Conservation (phyloP, 345 rosid species). For the Salix exigua region DNA sequence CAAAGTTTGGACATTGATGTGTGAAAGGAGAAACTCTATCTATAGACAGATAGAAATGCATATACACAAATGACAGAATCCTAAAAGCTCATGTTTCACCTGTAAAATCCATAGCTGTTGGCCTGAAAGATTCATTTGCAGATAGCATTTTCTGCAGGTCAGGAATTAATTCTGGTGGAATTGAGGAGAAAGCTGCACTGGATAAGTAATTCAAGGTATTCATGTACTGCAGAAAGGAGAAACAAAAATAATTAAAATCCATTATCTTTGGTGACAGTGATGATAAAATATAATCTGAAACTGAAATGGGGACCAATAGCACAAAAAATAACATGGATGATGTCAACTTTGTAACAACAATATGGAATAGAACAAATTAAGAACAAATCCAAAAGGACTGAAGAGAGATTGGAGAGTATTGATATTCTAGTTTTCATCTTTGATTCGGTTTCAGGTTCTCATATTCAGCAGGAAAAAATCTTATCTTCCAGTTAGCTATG, state of each 20-base stretch:
- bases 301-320: background rate
- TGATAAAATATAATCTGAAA: background rate
- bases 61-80: background rate
- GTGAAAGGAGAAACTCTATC: background rate
- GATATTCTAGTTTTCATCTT: background rate
- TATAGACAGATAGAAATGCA: background rate
- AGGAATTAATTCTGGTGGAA: conserved; percentile 77
- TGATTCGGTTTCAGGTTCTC: background rate
- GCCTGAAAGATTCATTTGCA: conserved; percentile 75
- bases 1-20: background rate
- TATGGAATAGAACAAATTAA: background rate
- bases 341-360: background rate
- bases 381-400: background rate
- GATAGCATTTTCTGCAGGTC: conserved; percentile 94
- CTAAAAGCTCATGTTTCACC: conserved; percentile 33
- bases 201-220: conserved; percentile 88
- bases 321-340: background rate
- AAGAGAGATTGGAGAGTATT: background rate
- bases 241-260: conserved; percentile 1
- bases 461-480: background rate
- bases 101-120: conserved; percentile 87
- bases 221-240: conserved; percentile 63
- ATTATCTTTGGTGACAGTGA: background rate
- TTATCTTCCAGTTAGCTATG: background rate
- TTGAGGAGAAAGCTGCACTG: conserved; percentile 74